phyloP scores from a whole-genome alignment of 2,329 filamentous ascomycete genomes.

The Aspergillus quadricinctus region DNA sequence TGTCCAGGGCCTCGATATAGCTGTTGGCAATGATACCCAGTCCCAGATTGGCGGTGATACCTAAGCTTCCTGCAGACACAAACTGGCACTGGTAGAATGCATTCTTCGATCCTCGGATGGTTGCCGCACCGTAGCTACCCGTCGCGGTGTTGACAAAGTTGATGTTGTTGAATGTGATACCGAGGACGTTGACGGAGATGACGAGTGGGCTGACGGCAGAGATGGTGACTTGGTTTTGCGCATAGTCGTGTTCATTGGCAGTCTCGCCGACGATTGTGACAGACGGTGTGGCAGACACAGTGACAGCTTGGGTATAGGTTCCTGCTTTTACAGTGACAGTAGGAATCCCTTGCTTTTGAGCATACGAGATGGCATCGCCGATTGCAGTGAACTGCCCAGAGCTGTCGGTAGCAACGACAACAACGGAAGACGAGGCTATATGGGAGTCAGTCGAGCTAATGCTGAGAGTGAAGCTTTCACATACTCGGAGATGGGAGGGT shows the following conservation, averaged over 20 bases:
- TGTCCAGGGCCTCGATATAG: conserved; percentile 43
- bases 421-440: conserved; percentile 19
- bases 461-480: no score
- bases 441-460: no score
- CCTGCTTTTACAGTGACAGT: conserved; percentile 45
- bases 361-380: conserved; percentile 41
- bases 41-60: conserved; percentile 26
- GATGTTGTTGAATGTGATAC: conserved; percentile 36
- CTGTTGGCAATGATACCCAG: conserved; percentile 42
- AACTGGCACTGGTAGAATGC: conserved; percentile 45
- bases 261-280: conserved; percentile 42
- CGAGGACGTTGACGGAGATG: conserved; percentile 26
- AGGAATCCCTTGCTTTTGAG: conserved; percentile 38
- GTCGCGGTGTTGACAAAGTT: conserved; percentile 29
- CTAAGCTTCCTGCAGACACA: conserved; percentile 33
- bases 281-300: conserved; percentile 37
- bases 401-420: conserved; percentile 45
- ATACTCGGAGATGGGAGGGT: not conserved
- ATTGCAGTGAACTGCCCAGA: conserved; percentile 45
- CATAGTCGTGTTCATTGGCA: conserved; percentile 26
- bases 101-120: conserved; percentile 37
- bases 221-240: conserved; percentile 38
- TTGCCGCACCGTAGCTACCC: conserved; percentile 20
- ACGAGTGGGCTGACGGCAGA: conserved; percentile 25
- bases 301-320: conserved; percentile 43